Conservation (phyloP, 2,329 filamentous ascomycete genomes). For the Trichoderma semiorbis region DNA sequence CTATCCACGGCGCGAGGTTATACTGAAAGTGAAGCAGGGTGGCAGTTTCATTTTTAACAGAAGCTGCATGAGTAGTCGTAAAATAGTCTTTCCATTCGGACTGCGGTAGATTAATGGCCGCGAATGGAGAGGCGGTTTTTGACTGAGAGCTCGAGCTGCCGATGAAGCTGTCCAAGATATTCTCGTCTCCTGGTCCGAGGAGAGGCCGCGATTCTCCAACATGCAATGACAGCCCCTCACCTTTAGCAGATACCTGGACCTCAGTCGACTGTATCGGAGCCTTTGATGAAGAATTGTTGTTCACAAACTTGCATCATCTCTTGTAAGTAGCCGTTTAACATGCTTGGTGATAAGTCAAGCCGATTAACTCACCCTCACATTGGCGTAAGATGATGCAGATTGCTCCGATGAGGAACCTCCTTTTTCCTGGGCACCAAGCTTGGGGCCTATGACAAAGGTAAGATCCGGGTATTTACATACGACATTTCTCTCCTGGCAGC, state of each 20-base stretch:
- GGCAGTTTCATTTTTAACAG: constrained; percentile 13
- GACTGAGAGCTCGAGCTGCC: not conserved
- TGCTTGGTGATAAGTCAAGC: no score
- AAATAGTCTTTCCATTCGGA: constrained; percentile 24
- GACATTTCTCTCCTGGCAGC: constrained; percentile 19
- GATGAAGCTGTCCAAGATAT: not conserved
- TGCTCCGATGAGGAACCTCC: not conserved
- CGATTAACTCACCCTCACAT: constrained; percentile 16
- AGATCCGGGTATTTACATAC: constrained; percentile 19
- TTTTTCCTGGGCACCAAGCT: not conserved
- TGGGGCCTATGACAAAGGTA: constrained; percentile 15
- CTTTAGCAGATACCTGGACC: not conserved
- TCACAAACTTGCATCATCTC: constrained; percentile 1
- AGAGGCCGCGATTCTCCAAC: not conserved
- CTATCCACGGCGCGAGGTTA: constrained; percentile 24
- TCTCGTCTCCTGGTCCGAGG: not conserved
- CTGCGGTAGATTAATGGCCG: not conserved
- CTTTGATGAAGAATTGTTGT: not conserved
- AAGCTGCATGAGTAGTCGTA: constrained; percentile 7
- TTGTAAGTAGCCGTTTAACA: not conserved
- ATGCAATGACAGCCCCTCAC: not conserved
- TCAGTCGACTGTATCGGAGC: not conserved
- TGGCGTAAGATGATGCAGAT: not conserved
- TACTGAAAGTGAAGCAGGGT: constrained; percentile 24
- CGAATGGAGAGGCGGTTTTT: not conserved